Conservation (phyloP, 148 eudicot species). For the Euryodendron excelsum region DNA sequence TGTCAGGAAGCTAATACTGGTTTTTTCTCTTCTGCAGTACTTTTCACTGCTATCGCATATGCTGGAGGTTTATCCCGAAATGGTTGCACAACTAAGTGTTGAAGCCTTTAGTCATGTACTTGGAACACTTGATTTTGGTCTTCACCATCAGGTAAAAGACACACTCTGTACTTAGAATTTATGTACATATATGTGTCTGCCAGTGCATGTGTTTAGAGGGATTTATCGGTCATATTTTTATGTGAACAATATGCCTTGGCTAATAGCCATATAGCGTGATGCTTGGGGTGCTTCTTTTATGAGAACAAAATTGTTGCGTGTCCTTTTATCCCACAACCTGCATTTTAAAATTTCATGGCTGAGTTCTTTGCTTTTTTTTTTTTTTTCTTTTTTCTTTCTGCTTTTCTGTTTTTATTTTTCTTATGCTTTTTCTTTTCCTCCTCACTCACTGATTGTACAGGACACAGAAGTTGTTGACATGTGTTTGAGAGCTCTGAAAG, state of each 20-base stretch:
- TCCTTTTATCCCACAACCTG: neutral
- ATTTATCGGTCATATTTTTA: neutral
- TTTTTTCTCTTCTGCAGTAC: conserved; percentile 47
- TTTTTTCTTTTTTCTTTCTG: neutral
- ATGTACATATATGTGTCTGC: neutral
- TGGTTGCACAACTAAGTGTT: conserved; percentile 65
- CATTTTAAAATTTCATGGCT: neutral
- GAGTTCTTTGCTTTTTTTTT: neutral
- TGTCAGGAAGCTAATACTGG: conserved; percentile 15
- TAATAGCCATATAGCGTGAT: neutral
- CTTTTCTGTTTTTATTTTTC: neutral
- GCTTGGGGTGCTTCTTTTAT: neutral
- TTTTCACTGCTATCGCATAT: conserved; percentile 86
- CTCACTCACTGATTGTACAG: conserved; percentile 30
- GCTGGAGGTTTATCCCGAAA: conserved; percentile 97
- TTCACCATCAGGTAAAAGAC: conserved; percentile 67
- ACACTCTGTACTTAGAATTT: neutral
- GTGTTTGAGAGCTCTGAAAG: conserved; percentile 78
- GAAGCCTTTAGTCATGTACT: conserved; percentile 73
- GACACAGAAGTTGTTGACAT: conserved; percentile 74
- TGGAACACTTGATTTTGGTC: conserved; percentile 84
- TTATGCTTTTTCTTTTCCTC: neutral
- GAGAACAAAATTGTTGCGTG: neutral
- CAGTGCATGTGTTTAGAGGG: neutral
- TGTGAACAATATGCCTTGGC: neutral